These are phyloP conservation scores for Colletotrichum abscissum DNA, from an alignment of 2,329 filamentous ascomycete species.

Conservation along the genomic window DNA sequence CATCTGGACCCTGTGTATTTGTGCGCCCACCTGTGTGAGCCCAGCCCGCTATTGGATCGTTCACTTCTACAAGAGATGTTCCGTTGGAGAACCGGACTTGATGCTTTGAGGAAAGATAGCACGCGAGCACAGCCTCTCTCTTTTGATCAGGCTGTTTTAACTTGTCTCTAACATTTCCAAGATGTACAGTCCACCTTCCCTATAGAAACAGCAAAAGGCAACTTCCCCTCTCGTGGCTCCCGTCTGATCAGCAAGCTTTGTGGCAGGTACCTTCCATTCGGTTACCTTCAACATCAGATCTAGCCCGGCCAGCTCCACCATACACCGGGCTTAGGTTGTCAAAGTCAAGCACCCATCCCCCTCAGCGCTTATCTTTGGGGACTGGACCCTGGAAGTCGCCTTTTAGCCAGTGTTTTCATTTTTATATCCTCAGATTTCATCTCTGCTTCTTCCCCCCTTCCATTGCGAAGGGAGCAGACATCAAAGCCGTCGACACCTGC, in stretches of 20 bases:
- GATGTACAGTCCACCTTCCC: background rate
- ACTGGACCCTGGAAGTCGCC: slow-evolving; percentile 20
- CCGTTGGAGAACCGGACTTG: background rate
- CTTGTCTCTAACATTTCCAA: background rate
- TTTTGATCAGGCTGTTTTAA: background rate
- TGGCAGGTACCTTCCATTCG: slow-evolving; percentile 21
- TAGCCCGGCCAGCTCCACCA: slow-evolving; percentile 17
- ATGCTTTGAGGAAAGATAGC: slow-evolving; percentile 19
- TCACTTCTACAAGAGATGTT: background rate
- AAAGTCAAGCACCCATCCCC: slow-evolving; percentile 25
- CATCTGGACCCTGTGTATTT: slow-evolving; percentile 10
- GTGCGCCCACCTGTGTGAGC: slow-evolving; percentile 3
- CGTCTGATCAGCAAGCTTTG: slow-evolving; percentile 9
- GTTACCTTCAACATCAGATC: background rate
- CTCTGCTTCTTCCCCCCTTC: slow-evolving; percentile 13
- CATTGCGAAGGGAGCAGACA: slow-evolving; percentile 4
- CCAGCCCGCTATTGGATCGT: background rate
- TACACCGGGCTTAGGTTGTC: slow-evolving; percentile 25
- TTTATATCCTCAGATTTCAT: background rate
- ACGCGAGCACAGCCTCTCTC: slow-evolving; percentile 21
- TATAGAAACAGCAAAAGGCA: background rate
- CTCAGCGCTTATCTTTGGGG: slow-evolving; percentile 34
- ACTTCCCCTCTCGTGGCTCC: background rate
- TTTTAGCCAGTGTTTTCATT: slow-evolving; percentile 22
- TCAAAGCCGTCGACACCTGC: slow-evolving; percentile 4